Percentiles rank a stretch among this genome's conserved stretches.
These are phyloP conservation scores for Tricholomella constricta DNA, from an alignment of 768 basidiomycete species.

Conservation along the genomic window DNA sequence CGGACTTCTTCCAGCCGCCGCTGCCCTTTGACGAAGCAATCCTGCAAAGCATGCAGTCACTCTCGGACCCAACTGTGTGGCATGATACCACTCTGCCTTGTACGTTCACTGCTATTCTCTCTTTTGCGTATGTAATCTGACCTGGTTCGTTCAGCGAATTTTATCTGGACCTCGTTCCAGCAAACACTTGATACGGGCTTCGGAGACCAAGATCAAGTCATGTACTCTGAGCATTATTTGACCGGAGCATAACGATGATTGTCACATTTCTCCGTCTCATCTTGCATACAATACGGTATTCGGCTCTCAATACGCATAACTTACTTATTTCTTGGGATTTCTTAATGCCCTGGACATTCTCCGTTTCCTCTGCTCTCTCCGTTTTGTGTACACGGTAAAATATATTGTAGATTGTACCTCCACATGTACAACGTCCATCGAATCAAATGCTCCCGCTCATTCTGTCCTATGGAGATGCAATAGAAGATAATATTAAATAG, in stretches of 20 bases:
- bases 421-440: conserved; percentile 8
- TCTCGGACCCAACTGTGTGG: conserved; percentile 57
- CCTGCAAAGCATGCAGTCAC: conserved; percentile 60
- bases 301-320: background rate
- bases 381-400: background rate
- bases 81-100: conserved; percentile 57
- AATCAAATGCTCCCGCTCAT: too few relatives aligned
- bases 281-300: background rate
- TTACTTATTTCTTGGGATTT: background rate
- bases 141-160: conserved; percentile 26
- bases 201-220: conserved; percentile 17
- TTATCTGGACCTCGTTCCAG: conserved; percentile 43
- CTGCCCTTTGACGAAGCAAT: conserved; percentile 62
- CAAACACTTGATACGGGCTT: conserved; percentile 39
- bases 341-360: background rate
- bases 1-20: conserved; percentile 52
- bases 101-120: conserved; percentile 39
- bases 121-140: background rate
- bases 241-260: conserved; percentile 24
- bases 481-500: too few relatives aligned
- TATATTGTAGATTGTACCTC: conserved; percentile 3
- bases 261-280: background rate
- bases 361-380: background rate
- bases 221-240: conserved; percentile 32
- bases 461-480: too few relatives aligned